phyloP scores from a whole-genome alignment of 2,329 filamentous ascomycete species.

The Epichloe elymi region DNA sequence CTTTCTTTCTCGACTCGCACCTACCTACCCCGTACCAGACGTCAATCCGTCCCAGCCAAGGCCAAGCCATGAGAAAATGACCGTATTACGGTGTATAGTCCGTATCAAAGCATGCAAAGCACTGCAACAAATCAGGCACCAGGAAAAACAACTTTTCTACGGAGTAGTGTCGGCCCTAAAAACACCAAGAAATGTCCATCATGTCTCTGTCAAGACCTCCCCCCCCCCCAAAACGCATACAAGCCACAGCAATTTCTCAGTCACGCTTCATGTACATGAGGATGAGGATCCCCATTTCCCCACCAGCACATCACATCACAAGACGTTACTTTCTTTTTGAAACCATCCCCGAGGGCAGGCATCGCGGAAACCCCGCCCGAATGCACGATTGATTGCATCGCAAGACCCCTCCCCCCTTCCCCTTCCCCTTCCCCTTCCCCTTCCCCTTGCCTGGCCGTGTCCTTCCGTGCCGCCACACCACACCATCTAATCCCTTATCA shows the following conservation, averaged over 20 bases:
- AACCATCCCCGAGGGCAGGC: not conserved
- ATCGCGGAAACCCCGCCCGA: not conserved
- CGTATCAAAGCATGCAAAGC: not conserved
- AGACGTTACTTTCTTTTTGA: not conserved
- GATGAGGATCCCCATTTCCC: too few species aligned
- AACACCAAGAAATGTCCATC: not conserved
- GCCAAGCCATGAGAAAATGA: not conserved
- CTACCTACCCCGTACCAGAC: too few species aligned
- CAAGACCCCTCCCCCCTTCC: not conserved
- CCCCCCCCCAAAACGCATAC: too few species aligned
- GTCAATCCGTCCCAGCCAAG: not conserved
- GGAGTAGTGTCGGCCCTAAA: not conserved
- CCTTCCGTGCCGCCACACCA: not conserved
- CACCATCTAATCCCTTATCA: not conserved
- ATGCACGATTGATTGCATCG: not conserved
- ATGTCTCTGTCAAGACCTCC: not conserved
- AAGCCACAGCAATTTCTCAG: too few species aligned
- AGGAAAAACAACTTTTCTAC: not conserved
- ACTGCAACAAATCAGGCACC: not conserved
- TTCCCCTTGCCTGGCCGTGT: not conserved
- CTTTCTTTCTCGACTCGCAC: not conserved
- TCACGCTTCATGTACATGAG: too few species aligned
- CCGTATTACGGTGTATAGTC: not conserved
- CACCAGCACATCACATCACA: too few species aligned
- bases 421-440: not conserved